phyloP scores from a whole-genome alignment of 805 yeast species.

The Kodamaea kaohsiungensis region DNA sequence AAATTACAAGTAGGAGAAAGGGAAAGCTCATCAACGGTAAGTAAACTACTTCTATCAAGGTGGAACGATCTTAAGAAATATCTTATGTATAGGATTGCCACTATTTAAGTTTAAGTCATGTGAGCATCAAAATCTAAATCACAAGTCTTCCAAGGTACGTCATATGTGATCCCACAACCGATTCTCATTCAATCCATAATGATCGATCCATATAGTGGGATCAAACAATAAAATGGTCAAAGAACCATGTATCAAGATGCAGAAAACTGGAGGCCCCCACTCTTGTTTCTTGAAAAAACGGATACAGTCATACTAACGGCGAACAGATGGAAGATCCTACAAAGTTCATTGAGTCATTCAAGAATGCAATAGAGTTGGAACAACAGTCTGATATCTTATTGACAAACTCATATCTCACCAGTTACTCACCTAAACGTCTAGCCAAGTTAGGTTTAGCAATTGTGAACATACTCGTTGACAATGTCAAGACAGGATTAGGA shows the following conservation, averaged over 20 bases:
- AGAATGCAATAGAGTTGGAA: conserved; percentile 37
- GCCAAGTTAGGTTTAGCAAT: conserved; percentile 75
- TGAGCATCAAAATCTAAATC: not conserved
- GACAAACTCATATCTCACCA: conserved; percentile 32
- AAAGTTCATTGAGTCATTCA: conserved; percentile 22
- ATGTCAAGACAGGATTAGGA: conserved; percentile 73
- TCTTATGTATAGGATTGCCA: not conserved
- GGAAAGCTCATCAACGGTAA: too few species aligned
- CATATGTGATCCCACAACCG: not conserved
- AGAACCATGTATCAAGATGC: conserved; percentile 26
- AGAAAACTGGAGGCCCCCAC: conserved; percentile 17
- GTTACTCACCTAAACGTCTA: conserved; percentile 60
- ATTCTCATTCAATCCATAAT: conserved; percentile 6
- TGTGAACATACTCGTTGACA: conserved; percentile 59
- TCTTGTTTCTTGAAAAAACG: conserved; percentile 28
- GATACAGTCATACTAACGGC: conserved; percentile 19
- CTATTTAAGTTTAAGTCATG: not conserved
- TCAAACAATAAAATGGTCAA: conserved; percentile 15
- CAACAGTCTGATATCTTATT: conserved; percentile 36
- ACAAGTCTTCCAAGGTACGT: conserved; percentile 3
- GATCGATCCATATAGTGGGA: conserved; percentile 15
- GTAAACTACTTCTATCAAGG: too few species aligned
- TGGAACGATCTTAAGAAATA: too few species aligned
- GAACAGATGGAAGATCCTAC: conserved; percentile 1
- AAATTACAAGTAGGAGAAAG: too few species aligned